Percentiles rank a stretch among this genome's conserved stretches.
Conservation (phyloP, 2,329 filamentous ascomycete species). For the Ophiosphaerella narmari region DNA sequence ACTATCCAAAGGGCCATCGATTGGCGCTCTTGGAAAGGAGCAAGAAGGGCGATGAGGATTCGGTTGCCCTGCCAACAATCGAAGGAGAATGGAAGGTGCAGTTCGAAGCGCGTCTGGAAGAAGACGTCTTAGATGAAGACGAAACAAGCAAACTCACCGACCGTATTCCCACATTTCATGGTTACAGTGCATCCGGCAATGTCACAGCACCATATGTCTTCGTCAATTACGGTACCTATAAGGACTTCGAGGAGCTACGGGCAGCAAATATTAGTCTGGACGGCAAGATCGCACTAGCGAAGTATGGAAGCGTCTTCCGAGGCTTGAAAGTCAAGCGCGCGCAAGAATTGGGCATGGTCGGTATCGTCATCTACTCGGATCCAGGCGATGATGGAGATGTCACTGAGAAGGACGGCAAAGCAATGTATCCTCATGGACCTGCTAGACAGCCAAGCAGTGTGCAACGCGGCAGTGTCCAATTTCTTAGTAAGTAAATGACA, state of each 20-base stretch:
- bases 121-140: conserved; percentile 84
- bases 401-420: conserved; percentile 79
- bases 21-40: conserved; percentile 50
- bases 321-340: conserved; percentile 92
- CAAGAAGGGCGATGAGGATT: conserved; percentile 60
- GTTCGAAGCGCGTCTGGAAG: conserved; percentile 81
- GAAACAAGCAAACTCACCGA: conserved; percentile 73
- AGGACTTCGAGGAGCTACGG: conserved; percentile 81
- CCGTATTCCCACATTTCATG: conserved; percentile 88
- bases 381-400: conserved; percentile 85
- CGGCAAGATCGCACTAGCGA: conserved; percentile 85
- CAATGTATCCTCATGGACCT: conserved; percentile 81
- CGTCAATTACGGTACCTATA: conserved; percentile 87
- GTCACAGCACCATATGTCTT: conserved; percentile 87
- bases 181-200: conserved; percentile 90
- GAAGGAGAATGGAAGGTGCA: conserved; percentile 61
- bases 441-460: conserved; percentile 87
- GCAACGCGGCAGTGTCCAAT: conserved; percentile 82
- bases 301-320: conserved; percentile 85
- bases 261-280: conserved; percentile 74
- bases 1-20: conserved; percentile 55
- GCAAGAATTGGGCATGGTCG: conserved; percentile 86
- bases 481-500: conserved; percentile 47
- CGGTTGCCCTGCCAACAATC: conserved; percentile 26
- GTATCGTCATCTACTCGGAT: conserved; percentile 83